These are phyloP conservation scores for Fusarium sp. DNA, from an alignment of 2,329 filamentous ascomycete species.

Conservation along the genomic window DNA sequence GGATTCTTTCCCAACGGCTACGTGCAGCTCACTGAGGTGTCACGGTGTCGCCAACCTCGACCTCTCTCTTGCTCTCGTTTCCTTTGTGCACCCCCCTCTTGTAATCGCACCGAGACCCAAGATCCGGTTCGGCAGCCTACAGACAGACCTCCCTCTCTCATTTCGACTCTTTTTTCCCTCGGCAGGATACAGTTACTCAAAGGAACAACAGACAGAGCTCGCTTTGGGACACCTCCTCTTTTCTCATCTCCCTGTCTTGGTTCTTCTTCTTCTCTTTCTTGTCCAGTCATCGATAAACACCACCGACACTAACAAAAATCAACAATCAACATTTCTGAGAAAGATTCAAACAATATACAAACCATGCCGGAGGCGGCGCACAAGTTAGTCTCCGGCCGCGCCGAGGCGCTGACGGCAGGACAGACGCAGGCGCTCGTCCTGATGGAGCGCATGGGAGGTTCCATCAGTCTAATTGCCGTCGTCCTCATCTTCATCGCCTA, in stretches of 20 bases:
- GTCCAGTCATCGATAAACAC: not conserved
- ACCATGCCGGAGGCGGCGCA: conserved; percentile 13
- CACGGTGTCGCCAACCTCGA: conserved; percentile 25
- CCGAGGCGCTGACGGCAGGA: conserved; percentile 48
- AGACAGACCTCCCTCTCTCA: conserved; percentile 1
- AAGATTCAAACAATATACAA: not conserved
- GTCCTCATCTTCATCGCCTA: conserved; percentile 66
- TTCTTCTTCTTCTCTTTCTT: not conserved
- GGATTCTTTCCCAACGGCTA: conserved; percentile 21
- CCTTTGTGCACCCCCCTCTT: not conserved
- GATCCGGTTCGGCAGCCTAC: conserved; percentile 9
- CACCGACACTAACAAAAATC: not conserved
- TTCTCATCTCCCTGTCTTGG: not conserved
- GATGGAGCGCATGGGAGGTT: conserved; percentile 66
- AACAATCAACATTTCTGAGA: not conserved
- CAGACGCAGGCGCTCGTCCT: conserved; percentile 58
- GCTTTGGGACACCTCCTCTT: not conserved
- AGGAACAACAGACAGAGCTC: not conserved
- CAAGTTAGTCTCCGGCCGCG: conserved; percentile 30
- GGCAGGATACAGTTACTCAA: not conserved
- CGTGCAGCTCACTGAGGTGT: conserved; percentile 27
- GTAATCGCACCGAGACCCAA: conserved; percentile 3
- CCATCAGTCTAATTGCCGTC: conserved; percentile 64
- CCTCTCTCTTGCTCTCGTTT: conserved; percentile 9
- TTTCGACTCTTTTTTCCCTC: not conserved